phyloP scores from a whole-genome alignment of 768 basidiomycete species.

The Saitozyma sp. region DNA sequence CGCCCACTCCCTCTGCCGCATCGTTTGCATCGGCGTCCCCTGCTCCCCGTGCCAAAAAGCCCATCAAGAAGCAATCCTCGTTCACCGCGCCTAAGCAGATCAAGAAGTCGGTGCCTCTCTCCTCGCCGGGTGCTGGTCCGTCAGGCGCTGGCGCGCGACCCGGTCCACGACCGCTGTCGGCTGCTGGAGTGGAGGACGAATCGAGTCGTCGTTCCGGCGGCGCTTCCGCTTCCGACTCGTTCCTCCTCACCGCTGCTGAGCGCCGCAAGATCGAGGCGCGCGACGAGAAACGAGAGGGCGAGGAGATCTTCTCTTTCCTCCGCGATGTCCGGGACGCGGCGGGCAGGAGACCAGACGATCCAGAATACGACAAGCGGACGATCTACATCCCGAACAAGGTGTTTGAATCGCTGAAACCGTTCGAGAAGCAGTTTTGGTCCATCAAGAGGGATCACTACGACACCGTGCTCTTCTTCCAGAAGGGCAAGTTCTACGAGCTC shows the following conservation, averaged over 20 bases:
- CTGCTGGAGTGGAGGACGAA: background rate
- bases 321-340: constrained; percentile 77
- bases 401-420: constrained; percentile 75
- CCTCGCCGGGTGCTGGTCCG: constrained; percentile 23
- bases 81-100: constrained; percentile 21
- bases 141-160: background rate
- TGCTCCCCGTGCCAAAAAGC: constrained; percentile 17
- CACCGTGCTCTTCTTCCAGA: constrained; percentile 97
- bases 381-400: constrained; percentile 78
- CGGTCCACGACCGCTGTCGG: background rate
- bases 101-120: constrained; percentile 3
- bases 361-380: constrained; percentile 87
- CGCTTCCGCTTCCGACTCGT: constrained; percentile 50
- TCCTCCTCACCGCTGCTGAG: constrained; percentile 78
- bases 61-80: constrained; percentile 15
- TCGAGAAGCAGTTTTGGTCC: constrained; percentile 77
- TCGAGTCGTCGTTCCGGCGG: background rate
- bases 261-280: constrained; percentile 72
- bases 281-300: constrained; percentile 74
- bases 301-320: constrained; percentile 76
- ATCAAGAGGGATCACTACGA: constrained; percentile 98
- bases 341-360: constrained; percentile 70
- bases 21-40: constrained; percentile 12
- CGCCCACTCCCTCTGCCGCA: constrained; percentile 24
- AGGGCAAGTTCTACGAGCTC: constrained; percentile 68